A percentile compares a stretch with the other conserved stretches of the same genome.
Conservation (phyloP, 208 protist species). For the Porcisia hertigi region DNA sequence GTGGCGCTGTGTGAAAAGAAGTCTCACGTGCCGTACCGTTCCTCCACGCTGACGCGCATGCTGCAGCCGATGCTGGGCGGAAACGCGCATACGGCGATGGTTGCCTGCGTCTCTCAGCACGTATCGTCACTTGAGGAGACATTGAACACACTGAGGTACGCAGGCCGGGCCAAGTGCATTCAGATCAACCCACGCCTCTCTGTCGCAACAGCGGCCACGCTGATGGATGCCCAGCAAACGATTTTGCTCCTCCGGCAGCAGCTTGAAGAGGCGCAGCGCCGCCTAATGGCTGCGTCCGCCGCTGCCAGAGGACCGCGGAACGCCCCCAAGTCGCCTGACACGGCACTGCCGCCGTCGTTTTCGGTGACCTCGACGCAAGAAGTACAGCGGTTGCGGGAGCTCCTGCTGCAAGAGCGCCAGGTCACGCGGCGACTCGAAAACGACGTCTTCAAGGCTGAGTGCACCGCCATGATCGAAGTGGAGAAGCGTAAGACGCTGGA, state of each 20-base stretch:
- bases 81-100: conserved; percentile 91
- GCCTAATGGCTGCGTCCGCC: conserved; percentile 17
- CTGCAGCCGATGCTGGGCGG: conserved; percentile 94
- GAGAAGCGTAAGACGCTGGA: conserved; percentile 75
- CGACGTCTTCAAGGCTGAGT: conserved; percentile 86
- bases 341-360: neutral
- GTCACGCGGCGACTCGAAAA: conserved; percentile 72
- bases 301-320: neutral
- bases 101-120: conserved; percentile 93
- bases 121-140: conserved; percentile 93
- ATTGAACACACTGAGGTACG: conserved; percentile 97
- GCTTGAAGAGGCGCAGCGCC: conserved; percentile 53
- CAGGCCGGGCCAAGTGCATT: conserved; percentile 94
- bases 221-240: conserved; percentile 55
- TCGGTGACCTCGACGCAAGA: conserved; percentile 5
- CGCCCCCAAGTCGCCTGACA: neutral
- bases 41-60: conserved; percentile 95
- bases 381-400: conserved; percentile 22
- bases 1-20: conserved; percentile 82
- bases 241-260: conserved; percentile 67
- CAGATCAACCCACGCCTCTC: conserved; percentile 82
- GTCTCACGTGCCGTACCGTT: conserved; percentile 93
- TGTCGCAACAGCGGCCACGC: conserved; percentile 19
- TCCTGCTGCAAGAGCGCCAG: conserved; percentile 49
- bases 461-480: conserved; percentile 77